Percentiles rank a stretch among this genome's conserved stretches.
Evolutionary conservation across 2,329 filamentous ascomycete genomes (phyloP).

Genomic region (Cadophora gregata): DNA sequence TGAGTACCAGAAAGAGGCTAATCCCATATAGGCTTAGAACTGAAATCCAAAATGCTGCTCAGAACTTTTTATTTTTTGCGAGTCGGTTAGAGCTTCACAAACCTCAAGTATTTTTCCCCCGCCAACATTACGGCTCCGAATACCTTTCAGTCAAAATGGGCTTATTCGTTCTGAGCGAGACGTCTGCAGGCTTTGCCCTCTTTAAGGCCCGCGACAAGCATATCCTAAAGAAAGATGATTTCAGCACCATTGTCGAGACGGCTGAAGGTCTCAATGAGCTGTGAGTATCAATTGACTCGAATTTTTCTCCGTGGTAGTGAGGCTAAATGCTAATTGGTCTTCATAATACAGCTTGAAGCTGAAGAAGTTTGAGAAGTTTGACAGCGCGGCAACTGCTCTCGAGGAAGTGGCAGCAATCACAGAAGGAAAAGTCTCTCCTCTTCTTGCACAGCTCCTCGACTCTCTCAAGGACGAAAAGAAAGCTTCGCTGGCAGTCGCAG

Average conservation of each 20-base stretch:
- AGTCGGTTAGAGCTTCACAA: conserved; percentile 24
- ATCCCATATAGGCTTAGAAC: neutral
- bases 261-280: conserved; percentile 86
- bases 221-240: conserved; percentile 85
- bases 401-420: conserved; percentile 88
- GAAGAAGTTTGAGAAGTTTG: conserved; percentile 97
- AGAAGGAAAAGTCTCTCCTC: conserved; percentile 92
- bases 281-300: conserved; percentile 58
- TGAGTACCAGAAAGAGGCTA: neutral
- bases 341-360: conserved; percentile 74
- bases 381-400: conserved; percentile 87
- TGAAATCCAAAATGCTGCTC: conserved; percentile 1
- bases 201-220: conserved; percentile 99
- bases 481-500: conserved; percentile 89
- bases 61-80: conserved; percentile 31
- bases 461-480: conserved; percentile 98
- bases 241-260: conserved; percentile 75
- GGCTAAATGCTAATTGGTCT: conserved; percentile 32
- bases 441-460: conserved; percentile 81
- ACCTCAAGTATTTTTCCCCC: conserved; percentile 25
- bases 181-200: conserved; percentile 86
- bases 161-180: conserved; percentile 93
- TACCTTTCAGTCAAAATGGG: conserved; percentile 64
- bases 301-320: conserved; percentile 18
- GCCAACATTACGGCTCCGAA: conserved; percentile 20